Percentiles rank a stretch among this genome's conserved stretches.
These are phyloP conservation scores for Brassica carinata DNA, from an alignment of 345 rosid species.

Conservation along the genomic window DNA sequence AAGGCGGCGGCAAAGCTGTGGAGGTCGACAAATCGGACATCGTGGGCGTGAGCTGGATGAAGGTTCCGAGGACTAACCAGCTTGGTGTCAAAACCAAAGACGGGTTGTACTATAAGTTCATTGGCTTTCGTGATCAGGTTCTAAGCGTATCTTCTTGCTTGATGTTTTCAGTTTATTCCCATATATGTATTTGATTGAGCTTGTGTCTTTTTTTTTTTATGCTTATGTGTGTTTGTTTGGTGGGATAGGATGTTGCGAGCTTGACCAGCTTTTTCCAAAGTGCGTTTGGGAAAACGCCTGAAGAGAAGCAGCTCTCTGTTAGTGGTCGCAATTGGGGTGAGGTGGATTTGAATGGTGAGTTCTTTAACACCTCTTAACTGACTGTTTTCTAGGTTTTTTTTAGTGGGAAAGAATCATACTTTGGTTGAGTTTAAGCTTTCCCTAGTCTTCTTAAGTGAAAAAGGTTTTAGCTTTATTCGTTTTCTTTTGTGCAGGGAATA, in stretches of 20 bases:
- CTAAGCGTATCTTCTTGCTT: not conserved
- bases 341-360: conserved; percentile 79
- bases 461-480: not conserved
- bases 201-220: not conserved
- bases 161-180: too few relatives aligned
- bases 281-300: conserved; percentile 66
- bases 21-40: conserved; percentile 89
- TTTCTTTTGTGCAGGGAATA: conserved; percentile 57
- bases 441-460: not conserved
- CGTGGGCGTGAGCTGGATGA: conserved; percentile 78
- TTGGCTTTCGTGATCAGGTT: conserved; percentile 92
- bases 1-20: conserved; percentile 95
- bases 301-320: conserved; percentile 88
- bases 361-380: not conserved
- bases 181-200: too few relatives aligned
- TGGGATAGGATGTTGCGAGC: conserved; percentile 68
- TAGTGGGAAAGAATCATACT: not conserved
- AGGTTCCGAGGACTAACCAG: conserved; percentile 83
- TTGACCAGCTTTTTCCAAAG: conserved; percentile 75
- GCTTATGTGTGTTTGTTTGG: not conserved
- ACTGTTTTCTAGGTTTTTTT: not conserved
- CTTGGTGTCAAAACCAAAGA: conserved; percentile 74
- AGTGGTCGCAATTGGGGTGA: conserved; percentile 99
- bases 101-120: conserved; percentile 82
- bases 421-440: not conserved